Evolutionary conservation across 257 asterid species (phyloP).

Genomic region (Gentiana dahurica): DNA sequence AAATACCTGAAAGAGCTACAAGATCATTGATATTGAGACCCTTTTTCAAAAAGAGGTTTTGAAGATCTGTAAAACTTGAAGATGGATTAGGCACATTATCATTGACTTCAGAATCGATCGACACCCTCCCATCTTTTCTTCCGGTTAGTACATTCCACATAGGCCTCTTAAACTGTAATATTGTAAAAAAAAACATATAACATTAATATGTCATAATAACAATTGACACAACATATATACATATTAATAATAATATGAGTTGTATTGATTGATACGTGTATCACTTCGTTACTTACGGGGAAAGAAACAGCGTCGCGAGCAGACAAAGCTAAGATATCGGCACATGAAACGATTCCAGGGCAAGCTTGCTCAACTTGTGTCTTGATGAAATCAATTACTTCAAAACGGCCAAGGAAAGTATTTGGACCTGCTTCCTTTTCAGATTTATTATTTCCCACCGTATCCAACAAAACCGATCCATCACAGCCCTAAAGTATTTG

Average conservation of each 20-base stretch:
- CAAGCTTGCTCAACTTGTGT: slow-evolving; percentile 40
- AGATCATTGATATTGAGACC: slow-evolving; percentile 23
- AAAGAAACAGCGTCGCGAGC: slow-evolving; percentile 51
- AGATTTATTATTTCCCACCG: slow-evolving; percentile 30
- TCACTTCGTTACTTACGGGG: slow-evolving; percentile 22
- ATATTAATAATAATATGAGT: not conserved
- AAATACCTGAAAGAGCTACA: slow-evolving; percentile 23
- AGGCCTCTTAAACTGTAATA: slow-evolving; percentile 28
- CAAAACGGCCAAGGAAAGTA: slow-evolving; percentile 42
- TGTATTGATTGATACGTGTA: not conserved
- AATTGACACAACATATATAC: too few species aligned
- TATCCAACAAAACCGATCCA: slow-evolving; percentile 70
- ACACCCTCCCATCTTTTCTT: slow-evolving; percentile 60
- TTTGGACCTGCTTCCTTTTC: slow-evolving; percentile 81
- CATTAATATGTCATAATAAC: too few species aligned
- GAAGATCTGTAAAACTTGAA: slow-evolving; percentile 10
- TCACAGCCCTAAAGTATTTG: slow-evolving; percentile 66
- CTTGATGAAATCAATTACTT: slow-evolving; percentile 57
- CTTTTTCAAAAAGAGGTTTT: slow-evolving; percentile 14
- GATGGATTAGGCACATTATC: slow-evolving; percentile 17
- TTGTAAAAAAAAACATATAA: not conserved
- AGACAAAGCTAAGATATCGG: slow-evolving; percentile 53
- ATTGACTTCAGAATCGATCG: slow-evolving; percentile 33
- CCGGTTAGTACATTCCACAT: slow-evolving; percentile 62
- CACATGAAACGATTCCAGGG: slow-evolving; percentile 52